phyloP scores from a whole-genome alignment of 2,329 filamentous ascomycete species.

The Tolypocladium guangdongense region DNA sequence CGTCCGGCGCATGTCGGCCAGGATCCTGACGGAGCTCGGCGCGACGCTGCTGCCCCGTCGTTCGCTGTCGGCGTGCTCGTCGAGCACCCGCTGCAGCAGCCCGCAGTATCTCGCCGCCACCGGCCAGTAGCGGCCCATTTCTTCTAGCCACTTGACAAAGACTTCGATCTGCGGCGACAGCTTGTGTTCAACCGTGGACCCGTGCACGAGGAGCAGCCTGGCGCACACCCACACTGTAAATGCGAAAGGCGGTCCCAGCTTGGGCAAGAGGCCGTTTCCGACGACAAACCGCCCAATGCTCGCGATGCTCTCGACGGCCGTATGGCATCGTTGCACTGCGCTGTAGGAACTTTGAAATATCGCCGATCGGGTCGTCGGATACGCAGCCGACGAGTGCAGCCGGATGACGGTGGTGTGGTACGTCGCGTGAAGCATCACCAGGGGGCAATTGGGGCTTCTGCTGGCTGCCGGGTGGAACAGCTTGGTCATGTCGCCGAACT shows the following conservation, averaged over 20 bases:
- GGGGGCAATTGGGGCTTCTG: constrained; percentile 66
- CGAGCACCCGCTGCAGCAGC: constrained; percentile 70
- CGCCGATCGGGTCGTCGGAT: constrained; percentile 76
- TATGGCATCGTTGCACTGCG: constrained; percentile 72
- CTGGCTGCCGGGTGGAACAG: constrained; percentile 55
- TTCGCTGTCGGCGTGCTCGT: constrained; percentile 75
- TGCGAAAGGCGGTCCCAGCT: constrained; percentile 81
- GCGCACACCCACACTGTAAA: constrained; percentile 91
- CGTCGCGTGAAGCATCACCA: constrained; percentile 85
- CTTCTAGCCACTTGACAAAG: constrained; percentile 70
- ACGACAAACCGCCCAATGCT: constrained; percentile 70
- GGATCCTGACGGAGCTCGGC: constrained; percentile 72
- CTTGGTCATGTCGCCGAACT: constrained; percentile 76
- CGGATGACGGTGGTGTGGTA: constrained; percentile 86
- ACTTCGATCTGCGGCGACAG: constrained; percentile 69
- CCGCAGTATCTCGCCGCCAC: constrained; percentile 74
- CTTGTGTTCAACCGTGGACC: constrained; percentile 77
- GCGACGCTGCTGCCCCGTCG: constrained; percentile 63
- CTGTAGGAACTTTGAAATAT: constrained; percentile 86
- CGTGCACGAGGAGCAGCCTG: constrained; percentile 76
- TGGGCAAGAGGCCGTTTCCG: constrained; percentile 61
- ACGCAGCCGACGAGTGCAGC: constrained; percentile 83
- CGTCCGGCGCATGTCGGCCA: constrained; percentile 84
- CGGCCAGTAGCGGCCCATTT: constrained; percentile 76
- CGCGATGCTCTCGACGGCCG: constrained; percentile 73